Evolutionary conservation across 257 asterid species (phyloP), one percentile per base, ranked within the genome.

Genomic region (Lycium ferocissimum): DNA sequence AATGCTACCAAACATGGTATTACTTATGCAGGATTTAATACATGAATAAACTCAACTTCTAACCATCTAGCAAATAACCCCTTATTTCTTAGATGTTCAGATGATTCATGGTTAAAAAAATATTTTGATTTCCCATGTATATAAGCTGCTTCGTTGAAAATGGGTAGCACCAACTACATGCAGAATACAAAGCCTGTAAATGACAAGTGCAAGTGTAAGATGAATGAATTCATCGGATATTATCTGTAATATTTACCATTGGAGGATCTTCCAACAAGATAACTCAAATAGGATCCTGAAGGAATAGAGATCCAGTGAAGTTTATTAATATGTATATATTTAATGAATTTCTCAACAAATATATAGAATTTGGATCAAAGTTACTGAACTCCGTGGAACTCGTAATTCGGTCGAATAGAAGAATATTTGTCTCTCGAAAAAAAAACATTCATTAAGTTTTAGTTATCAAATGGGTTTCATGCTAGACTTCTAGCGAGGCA

Each of bases 271-370:
- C 98, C 97, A 95, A 80, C 81, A 89, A 1, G 98, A 93, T 56
- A 93, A 94, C 92, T 95, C 98, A 84, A 95, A 93, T 14, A 94
- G 87, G 35, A 97, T 87, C 37, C 91, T 85, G 14, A 94, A 92
- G 1, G 98, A 93, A 89, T 94, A 94, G 17, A 94, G 91, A 89
- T 94, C 85, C 99, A 98, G 93, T 40, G 83, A 92, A 95, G 7
- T 96, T 95, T 0, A 94, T 40, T 40, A 26, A 40, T 40, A 6
- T 40, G 45, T 6, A 40, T 40, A 40, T 40, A 40, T 40, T 26
- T 26, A 26, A 26, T 26, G 33, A 26, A 26, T 26, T 26, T 26
- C 33, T 40, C 45, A 40, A 40, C 6, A 40, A 3, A 40, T 3
- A 40, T 3, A 40, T 40, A 40, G 45, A 3, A 6, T 40, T 40